These are phyloP conservation scores for Tulasnella calospora DNA, from an alignment of 768 basidiomycete species.

Conservation along the genomic window DNA sequence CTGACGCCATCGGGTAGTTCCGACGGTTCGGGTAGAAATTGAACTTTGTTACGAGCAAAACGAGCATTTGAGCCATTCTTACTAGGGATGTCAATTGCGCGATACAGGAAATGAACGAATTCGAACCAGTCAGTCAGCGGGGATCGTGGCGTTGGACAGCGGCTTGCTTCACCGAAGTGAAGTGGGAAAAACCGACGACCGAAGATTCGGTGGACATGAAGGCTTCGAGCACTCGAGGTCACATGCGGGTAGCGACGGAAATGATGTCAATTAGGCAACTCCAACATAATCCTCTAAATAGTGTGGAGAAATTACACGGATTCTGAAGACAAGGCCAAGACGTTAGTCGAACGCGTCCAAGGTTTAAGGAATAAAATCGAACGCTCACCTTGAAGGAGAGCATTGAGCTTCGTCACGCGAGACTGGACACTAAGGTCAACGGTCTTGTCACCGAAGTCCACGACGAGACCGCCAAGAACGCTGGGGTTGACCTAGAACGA, in stretches of 20 bases:
- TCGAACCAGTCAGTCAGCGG: background rate
- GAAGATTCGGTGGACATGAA: background rate
- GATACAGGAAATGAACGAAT: background rate
- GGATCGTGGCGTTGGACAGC: background rate
- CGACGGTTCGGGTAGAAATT: background rate
- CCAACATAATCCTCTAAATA: slow-evolving; percentile 9
- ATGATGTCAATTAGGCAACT: background rate
- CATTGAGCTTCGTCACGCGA: slow-evolving; percentile 92
- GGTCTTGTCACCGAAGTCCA: slow-evolving; percentile 98
- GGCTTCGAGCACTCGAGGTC: background rate
- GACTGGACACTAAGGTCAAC: slow-evolving; percentile 93
- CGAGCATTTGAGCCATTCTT: too few species aligned
- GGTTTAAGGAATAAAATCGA: background rate
- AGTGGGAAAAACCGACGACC: background rate
- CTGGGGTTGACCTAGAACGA: slow-evolving; percentile 73
- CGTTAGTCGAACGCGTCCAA: background rate
- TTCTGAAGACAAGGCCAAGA: background rate
- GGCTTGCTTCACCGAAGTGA: background rate
- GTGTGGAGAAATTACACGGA: slow-evolving; percentile 20
- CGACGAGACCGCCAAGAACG: slow-evolving; percentile 86
- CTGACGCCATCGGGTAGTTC: background rate
- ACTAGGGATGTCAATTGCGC: too few species aligned
- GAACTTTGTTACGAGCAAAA: background rate
- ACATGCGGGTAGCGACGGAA: background rate
- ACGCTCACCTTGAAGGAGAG: slow-evolving; percentile 69